Base-by-base conservation (phyloP, 768 basidiomycete species). In the Pleurotus sapidus region DNA sequence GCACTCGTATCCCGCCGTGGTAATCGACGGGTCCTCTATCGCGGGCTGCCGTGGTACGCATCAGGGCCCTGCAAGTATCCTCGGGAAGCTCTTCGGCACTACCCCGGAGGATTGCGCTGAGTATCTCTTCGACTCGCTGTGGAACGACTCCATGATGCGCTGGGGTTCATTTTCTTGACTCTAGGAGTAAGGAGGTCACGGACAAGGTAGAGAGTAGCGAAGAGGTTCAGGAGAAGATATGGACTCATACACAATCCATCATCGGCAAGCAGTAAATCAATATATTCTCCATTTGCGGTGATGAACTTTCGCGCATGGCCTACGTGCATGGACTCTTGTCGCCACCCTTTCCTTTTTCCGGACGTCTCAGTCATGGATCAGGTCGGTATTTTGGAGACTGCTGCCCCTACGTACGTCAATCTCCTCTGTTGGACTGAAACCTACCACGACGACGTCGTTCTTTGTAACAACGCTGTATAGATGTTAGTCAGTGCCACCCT, bases 91-190 rank as follows among this genome's bases (percentile, higher is more conserved):
- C 9, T 65, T 75, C 53, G 57, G 66, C 0, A 57, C 61, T 5
- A 60, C 68, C 3, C 50, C 60, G 2, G 63, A 68, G 4, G 63
- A 71, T n/a, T 70, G 72, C 49, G 74, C 67, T 11, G 69, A 74
- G 57, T 73, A 70, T 49, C 70, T 76, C 71, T 70, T 74, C 65
- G 60, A 67, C 49, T 69, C 65, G 5, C 57, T 75, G 2, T 59
- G 72, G 38, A 40, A 64, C 45, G 55, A 54, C 15, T 23, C 51
- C 34, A 54, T 54, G 51, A 54, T n/a, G 40, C 20, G 18, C 39
- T 9, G 51, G 51, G 6, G 51, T 38, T 42, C 51, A 54, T 38
- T 54, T 54, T 12, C 23, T 54, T 5, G 51, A 54, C 24, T 17
- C 51, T n/a, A 54, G 40, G 18, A 38, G 51, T 14, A 54, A 54